Evolutionary conservation across 2,329 filamentous ascomycete genomes (phyloP).

Genomic region (Aspergillus versicolor): DNA sequence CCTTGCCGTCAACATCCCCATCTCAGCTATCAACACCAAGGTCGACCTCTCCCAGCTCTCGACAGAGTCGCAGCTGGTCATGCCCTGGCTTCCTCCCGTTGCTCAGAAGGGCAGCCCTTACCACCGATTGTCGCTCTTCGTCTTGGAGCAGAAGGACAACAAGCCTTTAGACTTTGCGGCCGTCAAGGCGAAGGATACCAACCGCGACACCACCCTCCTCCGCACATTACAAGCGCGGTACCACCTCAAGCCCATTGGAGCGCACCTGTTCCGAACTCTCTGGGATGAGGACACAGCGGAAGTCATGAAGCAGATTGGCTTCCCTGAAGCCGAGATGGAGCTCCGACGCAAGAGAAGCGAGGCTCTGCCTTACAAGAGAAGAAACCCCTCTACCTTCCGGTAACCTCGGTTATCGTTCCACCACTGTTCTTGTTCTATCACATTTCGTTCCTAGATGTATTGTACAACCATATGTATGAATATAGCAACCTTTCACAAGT

Average conservation of each 20-base stretch:
- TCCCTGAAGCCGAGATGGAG: conserved; percentile 77
- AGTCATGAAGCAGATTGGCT: conserved; percentile 78
- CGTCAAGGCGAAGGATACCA: conserved; percentile 51
- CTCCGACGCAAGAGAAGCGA: conserved; percentile 78
- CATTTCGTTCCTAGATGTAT: conserved; percentile 33
- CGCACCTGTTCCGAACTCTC: conserved; percentile 80
- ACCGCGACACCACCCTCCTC: conserved; percentile 70
- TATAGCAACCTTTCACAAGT: conserved; percentile 25
- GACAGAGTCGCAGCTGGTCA: conserved; percentile 63
- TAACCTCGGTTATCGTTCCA: conserved; percentile 23
- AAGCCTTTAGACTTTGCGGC: conserved; percentile 57
- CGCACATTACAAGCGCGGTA: conserved; percentile 72
- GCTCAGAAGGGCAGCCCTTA: conserved; percentile 89
- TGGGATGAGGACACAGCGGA: conserved; percentile 88
- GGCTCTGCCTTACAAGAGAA: conserved; percentile 63
- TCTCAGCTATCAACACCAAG: conserved; percentile 60
- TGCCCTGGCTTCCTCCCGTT: conserved; percentile 81
- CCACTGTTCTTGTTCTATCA: conserved; percentile 20
- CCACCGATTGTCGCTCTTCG: conserved; percentile 79
- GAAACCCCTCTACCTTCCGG: conserved; percentile 50
- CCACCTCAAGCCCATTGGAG: conserved; percentile 70
- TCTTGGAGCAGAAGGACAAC: conserved; percentile 74
- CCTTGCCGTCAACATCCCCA: conserved; percentile 71
- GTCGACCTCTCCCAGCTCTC: conserved; percentile 66
- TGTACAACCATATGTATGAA: conserved; percentile 46